Evolutionary conservation across 257 asterid species (phyloP), one percentile per base, ranked within the genome.

Genomic region (Nicotiana obtusifolia): DNA sequence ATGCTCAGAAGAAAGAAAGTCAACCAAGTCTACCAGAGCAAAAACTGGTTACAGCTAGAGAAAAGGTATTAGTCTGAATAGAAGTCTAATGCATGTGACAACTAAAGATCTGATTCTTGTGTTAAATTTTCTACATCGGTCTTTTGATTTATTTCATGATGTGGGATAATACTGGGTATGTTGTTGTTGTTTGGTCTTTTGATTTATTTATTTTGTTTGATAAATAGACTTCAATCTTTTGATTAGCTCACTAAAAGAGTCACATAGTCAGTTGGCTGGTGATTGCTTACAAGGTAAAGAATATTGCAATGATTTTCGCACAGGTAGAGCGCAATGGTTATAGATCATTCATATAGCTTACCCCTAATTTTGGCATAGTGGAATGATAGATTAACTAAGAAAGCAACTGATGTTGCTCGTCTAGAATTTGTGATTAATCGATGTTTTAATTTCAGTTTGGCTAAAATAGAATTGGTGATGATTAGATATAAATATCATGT

Each of bases 1-100:
- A 77, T 81, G 86, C 81, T 78, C 33, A 28, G n/a, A 61, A 81
- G 75, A 88, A 84, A 67, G 85, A 80, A 82, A 69, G 78, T 81
- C 90, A 84, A 66, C 84, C 41, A 75, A 85, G 77, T 64, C 87
- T 76, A 77, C 83, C 68, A 65, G 85, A 81, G 76, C 81, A 80
- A 77, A 85, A 81, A 80, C 77, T 85, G 78, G 47, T 82, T 1
- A 57, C 62, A 65, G 56, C 92, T 66, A 84, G 33, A 65, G 66
- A 44, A 76, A 88, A 89, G 94, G 97, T 88, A 86, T 73, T 83
- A 44, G 76, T 77, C 81, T 68, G 59, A 9, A 22, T 24, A 47
- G 56, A 60, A 44, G 28, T 61, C 62, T 19, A 44, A 62, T 44
- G 60, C 44, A 28, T 9, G 17, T 31, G 1, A 79, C 54, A 37